phyloP scores from a whole-genome alignment of 345 rosid genomes.

The Rhizophora mangle region DNA sequence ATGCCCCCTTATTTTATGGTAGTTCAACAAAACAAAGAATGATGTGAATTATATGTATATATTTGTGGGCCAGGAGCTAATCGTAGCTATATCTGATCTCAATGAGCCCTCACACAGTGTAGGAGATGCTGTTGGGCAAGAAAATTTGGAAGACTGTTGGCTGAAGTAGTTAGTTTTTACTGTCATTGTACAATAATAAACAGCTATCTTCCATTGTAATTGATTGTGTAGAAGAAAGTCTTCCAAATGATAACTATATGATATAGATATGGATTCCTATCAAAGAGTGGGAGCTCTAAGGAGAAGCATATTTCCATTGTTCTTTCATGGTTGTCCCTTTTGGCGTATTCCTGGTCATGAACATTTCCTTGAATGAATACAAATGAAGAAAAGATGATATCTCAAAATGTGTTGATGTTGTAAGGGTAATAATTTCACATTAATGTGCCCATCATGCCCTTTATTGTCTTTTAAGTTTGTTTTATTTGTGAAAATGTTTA shows the following conservation, averaged over 20 bases:
- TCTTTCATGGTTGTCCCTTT: too few relatives aligned
- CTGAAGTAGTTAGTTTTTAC: background rate
- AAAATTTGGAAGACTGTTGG: background rate
- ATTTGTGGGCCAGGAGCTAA: background rate
- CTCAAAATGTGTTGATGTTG: too few relatives aligned
- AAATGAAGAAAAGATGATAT: too few relatives aligned
- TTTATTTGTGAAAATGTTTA: background rate
- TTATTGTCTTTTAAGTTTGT: background rate
- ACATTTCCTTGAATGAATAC: too few relatives aligned
- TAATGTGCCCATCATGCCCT: too few relatives aligned
- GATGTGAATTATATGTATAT: background rate
- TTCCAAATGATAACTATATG: too few relatives aligned
- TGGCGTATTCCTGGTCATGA: too few relatives aligned
- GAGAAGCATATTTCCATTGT: too few relatives aligned
- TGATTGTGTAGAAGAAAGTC: background rate
- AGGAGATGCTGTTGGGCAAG: background rate
- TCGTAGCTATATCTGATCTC: background rate
- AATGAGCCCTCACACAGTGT: background rate
- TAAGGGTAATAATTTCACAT: too few relatives aligned
- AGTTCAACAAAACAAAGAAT: background rate
- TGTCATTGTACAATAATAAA: background rate
- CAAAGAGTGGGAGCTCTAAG: too few relatives aligned
- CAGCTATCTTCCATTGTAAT: background rate
- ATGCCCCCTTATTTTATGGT: conserved; percentile 18
- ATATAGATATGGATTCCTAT: too few relatives aligned